These are phyloP conservation scores for Aphanomyces invadans DNA, from an alignment of 352 stramenopile genomes.

Conservation along the genomic window DNA sequence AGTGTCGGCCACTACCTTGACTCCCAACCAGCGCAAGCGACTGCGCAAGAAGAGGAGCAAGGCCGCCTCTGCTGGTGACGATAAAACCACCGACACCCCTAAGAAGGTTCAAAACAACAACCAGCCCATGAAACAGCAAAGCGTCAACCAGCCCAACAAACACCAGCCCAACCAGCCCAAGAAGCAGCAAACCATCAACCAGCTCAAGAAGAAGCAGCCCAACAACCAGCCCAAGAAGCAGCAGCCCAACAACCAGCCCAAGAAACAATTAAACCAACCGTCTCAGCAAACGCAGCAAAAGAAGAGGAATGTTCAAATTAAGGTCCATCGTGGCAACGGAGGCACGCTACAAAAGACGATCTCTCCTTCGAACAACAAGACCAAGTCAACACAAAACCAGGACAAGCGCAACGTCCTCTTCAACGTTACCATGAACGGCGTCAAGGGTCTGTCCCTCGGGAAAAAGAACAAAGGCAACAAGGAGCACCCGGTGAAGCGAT, in stretches of 20 bases:
- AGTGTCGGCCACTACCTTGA: neutral
- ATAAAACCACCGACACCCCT: neutral
- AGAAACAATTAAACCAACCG: constrained; percentile 6
- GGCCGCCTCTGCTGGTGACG: neutral
- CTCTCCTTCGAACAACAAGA: neutral
- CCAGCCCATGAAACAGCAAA: neutral
- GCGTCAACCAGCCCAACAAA: neutral
- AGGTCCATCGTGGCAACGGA: neutral
- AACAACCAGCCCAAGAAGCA: neutral
- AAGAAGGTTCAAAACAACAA: neutral
- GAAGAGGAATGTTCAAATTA: constrained; percentile 9
- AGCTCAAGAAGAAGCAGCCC: neutral
- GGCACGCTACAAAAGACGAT: neutral
- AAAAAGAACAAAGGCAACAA: constrained; percentile 5
- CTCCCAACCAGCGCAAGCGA: neutral
- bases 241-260: neutral
- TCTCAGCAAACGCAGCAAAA: constrained; percentile 10
- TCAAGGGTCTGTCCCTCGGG: neutral
- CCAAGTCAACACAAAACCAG: neutral
- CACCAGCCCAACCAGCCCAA: neutral
- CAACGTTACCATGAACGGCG: constrained; percentile 18
- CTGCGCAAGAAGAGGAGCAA: constrained; percentile 9
- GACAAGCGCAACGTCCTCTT: constrained; percentile 20
- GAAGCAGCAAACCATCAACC: neutral
- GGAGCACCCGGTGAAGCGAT: neutral